Base-by-base conservation (phyloP, 169 alveolate genomes). In the Theileria annulata region DNA sequence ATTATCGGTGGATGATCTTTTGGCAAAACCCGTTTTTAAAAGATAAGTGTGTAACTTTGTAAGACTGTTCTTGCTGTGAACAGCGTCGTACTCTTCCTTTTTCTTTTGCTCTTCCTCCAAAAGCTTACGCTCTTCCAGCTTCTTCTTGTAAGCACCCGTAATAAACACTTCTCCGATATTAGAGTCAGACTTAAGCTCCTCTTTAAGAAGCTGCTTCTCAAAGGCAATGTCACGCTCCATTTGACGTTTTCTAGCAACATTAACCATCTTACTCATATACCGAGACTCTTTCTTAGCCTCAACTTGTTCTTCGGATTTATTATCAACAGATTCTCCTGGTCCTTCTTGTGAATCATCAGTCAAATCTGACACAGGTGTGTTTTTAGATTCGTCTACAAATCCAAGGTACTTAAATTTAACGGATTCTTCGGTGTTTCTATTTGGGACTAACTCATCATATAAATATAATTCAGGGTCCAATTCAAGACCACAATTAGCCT, bases 81-180 rank as follows among this genome's bases (percentile, higher is more conserved):
- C 35, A 31, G 68, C 72, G 49, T 85, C 88, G 31, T 8, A 68
- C 68, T 64, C 79, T 63, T 78, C 72, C 80, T 86, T 71, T 3
- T 59, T 68, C 25, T 72, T 75, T 35, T 86, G 92, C 54, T 82
- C 90, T 71, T 76, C 75, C 76, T 79, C 81, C 60, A 82, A 82
- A 37, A 80, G 70, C 37, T 68, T 63, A 15, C 94, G 76, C 62
- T 90, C 94, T 71, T 80, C 87, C 33, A 90, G 85, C 88, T 90
- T 86, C 60, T 85, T 85, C 86, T 80, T 86, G 85, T 90, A 90
- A 19, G 94, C 94, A 10, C 86, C 90, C 0, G 94, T 90, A 30
- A 90, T 84, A 80, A 90, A 90, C 28, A 87, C 94, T 31, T 90
- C 90, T 64, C 87, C 87, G 17, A 77, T 74, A 2, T 71, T 48